Percentiles rank a stretch among this genome's conserved stretches.
phyloP scores from a whole-genome alignment of 2,329 filamentous ascomycete species.

The Penicillium sp. region DNA sequence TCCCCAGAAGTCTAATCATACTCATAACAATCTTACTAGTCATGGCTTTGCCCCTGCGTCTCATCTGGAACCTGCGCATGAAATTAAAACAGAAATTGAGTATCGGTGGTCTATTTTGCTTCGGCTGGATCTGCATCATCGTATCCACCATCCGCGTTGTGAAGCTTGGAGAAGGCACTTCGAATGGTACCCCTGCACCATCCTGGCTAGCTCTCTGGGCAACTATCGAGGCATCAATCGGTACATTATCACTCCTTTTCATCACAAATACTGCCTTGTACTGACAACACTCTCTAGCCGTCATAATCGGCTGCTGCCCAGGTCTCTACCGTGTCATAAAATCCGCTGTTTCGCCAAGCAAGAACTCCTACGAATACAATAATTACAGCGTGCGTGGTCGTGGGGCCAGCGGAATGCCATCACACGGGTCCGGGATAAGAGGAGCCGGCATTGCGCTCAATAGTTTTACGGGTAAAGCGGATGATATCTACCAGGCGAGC shows the following conservation, averaged over 20 bases:
- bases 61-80: constrained; percentile 44
- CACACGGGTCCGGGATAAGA: background rate
- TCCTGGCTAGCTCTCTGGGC: constrained; percentile 45
- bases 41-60: constrained; percentile 42
- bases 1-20: background rate
- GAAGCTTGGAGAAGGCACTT: constrained; percentile 34
- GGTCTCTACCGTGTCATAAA: constrained; percentile 22
- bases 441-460: background rate
- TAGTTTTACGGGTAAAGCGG: constrained; percentile 3
- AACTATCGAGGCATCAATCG: constrained; percentile 40
- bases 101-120: constrained; percentile 33
- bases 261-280: background rate
- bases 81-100: constrained; percentile 37
- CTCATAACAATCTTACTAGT: constrained; percentile 31
- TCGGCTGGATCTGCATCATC: constrained; percentile 32
- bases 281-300: constrained; percentile 13
- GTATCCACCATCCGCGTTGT: constrained; percentile 34
- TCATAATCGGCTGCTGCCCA: constrained; percentile 26
- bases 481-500: constrained; percentile 1
- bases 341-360: constrained; percentile 10
- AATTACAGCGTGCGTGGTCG: constrained; percentile 10
- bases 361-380: constrained; percentile 14
- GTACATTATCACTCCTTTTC: constrained; percentile 20
- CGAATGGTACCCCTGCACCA: constrained; percentile 32
- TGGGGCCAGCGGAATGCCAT: constrained; percentile 8